Percentiles rank a stretch among this genome's conserved stretches.
These are phyloP conservation scores for Pseudonitzschia multistriata DNA, from an alignment of 108 stramenopile species.

Conservation along the genomic window DNA sequence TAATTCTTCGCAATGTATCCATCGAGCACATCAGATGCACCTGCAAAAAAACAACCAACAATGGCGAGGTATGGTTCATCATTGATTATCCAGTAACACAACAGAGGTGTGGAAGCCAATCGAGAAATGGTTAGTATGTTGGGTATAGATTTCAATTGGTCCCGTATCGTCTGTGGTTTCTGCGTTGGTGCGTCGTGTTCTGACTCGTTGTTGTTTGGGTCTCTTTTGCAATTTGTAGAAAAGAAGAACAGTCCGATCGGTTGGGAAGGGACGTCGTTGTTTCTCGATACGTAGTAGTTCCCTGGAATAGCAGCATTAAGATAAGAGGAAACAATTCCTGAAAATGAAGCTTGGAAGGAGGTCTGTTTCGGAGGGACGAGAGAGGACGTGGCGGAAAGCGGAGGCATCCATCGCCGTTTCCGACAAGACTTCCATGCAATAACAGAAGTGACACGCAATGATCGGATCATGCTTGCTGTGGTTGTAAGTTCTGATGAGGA, in stretches of 20 bases:
- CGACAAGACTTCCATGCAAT: not conserved
- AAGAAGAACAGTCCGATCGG: not conserved
- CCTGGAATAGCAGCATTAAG: not conserved
- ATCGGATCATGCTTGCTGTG: slow-evolving; percentile 1
- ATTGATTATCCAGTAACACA: slow-evolving; percentile 65
- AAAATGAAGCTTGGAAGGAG: not conserved
- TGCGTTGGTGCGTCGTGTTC: not conserved
- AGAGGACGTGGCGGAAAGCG: not conserved
- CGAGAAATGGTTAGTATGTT: slow-evolving; percentile 76
- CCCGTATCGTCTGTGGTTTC: slow-evolving; percentile 17
- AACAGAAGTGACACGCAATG: not conserved
- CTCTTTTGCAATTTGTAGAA: not conserved
- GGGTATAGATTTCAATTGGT: slow-evolving; percentile 63
- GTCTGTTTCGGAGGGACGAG: not conserved
- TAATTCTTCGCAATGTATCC: slow-evolving; percentile 78
- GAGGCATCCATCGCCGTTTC: slow-evolving; percentile 1
- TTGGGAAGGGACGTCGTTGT: not conserved
- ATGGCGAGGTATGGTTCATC: slow-evolving; percentile 48
- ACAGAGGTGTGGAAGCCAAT: slow-evolving; percentile 65
- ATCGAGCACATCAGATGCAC: slow-evolving; percentile 74
- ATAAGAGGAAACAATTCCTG: too few species aligned
- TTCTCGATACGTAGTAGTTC: not conserved
- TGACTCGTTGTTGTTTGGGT: not conserved
- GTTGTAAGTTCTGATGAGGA: not conserved
- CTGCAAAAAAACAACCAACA: slow-evolving; percentile 48